Evolutionary conservation across 2,329 filamentous ascomycete species (phyloP).

Genomic region (Trichophyton mentagrophytes): DNA sequence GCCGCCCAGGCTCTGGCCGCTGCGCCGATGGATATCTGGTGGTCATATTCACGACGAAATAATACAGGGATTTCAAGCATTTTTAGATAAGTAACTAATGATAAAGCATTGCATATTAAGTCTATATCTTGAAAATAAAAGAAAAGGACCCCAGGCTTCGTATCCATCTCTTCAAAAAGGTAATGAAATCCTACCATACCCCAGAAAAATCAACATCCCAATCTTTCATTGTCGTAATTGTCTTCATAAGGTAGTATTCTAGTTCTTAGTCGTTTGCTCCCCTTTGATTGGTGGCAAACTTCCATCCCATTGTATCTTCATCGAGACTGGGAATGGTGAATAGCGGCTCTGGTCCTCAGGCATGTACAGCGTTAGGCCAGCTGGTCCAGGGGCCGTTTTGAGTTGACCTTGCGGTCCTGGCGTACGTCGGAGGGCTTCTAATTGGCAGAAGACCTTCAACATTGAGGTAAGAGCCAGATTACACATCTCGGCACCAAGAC

Average conservation of each 20-base stretch:
- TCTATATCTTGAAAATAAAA: too few relatives aligned
- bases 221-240: not conserved
- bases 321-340: constrained; percentile 32
- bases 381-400: constrained; percentile 30
- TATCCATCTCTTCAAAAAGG: not conserved
- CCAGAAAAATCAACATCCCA: not conserved
- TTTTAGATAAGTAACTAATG: too few relatives aligned
- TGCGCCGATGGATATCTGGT: too few relatives aligned
- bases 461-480: constrained; percentile 31
- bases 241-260: not conserved
- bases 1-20: not conserved
- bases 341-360: constrained; percentile 31
- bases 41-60: too few relatives aligned
- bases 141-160: not conserved
- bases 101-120: too few relatives aligned
- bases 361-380: constrained; percentile 34
- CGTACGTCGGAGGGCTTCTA: constrained; percentile 35
- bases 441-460: constrained; percentile 32
- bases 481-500: constrained; percentile 31
- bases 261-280: not conserved
- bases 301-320: constrained; percentile 35
- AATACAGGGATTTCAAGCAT: too few relatives aligned
- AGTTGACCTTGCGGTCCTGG: constrained; percentile 36
- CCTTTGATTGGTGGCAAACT: constrained; percentile 16
- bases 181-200: not conserved